Base-by-base conservation (phyloP, 768 basidiomycete species). In the Auricularia heimuer region DNA sequence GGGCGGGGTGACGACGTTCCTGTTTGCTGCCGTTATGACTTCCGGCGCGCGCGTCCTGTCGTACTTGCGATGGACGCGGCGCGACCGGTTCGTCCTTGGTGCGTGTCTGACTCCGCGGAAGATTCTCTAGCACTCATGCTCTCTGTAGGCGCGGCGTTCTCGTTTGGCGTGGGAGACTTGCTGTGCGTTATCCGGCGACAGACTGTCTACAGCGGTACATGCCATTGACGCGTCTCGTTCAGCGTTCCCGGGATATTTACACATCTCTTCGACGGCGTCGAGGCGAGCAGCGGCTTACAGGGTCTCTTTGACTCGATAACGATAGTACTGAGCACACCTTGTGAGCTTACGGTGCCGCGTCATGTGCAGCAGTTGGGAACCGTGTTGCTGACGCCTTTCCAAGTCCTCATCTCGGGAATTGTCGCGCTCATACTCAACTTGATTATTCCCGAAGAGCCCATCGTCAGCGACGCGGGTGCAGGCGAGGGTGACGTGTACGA, bases 1-100 rank as follows among this genome's bases (percentile, higher is more conserved):
- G 0, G 92, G 91, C 1, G 90, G 91, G 2, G 90, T 93, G 3
- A 94, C 90, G 11, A 92, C 91, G 2, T 93, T 93, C 80, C 79
- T 93, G 10, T 93, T 94, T 71, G 87, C 89, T 0, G 85, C 80
- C 47, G 90, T 93, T 35, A 80, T 82, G 16, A 81, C 83, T 6
- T 88, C 87, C 0, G 90, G 92, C 37, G 62, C 89, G 35, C 83
- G 88, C 29, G 88, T 93, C 3, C 78, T 94, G 35, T 79, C 84
- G 3, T 82, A 82, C 68, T 75, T 81, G 37, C 69, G 73, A 16
- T 90, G 86, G 71, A 83, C 82, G 21, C 80, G 89, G 1, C 77
- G 86, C 7, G 86, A 88, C 63, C 79, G 87, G 29, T 88, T 89
- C 74, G 78, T 91, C 14, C 82, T 91, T 34, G 85, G 51, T 54